Percentiles rank a stretch among this genome's conserved stretches.
These are phyloP conservation scores for Cercospora zeae-maydis DNA, from an alignment of 2,329 filamentous ascomycete species.

Conservation along the genomic window DNA sequence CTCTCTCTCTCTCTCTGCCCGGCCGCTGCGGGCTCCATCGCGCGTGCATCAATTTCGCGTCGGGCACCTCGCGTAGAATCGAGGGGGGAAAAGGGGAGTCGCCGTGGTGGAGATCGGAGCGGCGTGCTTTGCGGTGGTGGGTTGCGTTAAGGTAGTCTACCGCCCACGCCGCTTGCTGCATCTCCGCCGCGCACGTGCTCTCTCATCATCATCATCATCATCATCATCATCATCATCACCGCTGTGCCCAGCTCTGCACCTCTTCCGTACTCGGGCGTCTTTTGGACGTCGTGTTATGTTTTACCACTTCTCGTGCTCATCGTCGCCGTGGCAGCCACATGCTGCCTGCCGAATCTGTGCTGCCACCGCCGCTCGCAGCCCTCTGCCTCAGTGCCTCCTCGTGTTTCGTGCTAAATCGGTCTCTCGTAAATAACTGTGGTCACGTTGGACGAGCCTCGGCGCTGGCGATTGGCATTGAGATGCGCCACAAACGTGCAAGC, in stretches of 20 bases:
- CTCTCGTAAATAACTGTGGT: not conserved
- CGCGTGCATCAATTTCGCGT: not conserved
- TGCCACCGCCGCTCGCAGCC: not conserved
- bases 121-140: not conserved
- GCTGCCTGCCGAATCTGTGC: not conserved
- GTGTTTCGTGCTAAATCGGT: not conserved
- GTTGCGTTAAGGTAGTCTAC: not conserved
- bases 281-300: not conserved
- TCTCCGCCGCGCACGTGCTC: not conserved
- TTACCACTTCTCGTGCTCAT: too few species aligned
- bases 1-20: too few species aligned
- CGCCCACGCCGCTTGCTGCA: not conserved
- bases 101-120: conserved; percentile 1
- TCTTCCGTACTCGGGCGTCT: not conserved
- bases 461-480: not conserved
- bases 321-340: not conserved
- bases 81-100: too few species aligned
- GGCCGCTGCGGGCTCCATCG: not conserved
- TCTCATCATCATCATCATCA: too few species aligned
- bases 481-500: not conserved
- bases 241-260: too few species aligned
- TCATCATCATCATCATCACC: too few species aligned
- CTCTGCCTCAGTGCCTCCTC: not conserved
- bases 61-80: conserved; percentile 3
- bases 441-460: not conserved